Conservation (phyloP, 2,329 filamentous ascomycete genomes). For the Albophoma yamanashiensis region DNA sequence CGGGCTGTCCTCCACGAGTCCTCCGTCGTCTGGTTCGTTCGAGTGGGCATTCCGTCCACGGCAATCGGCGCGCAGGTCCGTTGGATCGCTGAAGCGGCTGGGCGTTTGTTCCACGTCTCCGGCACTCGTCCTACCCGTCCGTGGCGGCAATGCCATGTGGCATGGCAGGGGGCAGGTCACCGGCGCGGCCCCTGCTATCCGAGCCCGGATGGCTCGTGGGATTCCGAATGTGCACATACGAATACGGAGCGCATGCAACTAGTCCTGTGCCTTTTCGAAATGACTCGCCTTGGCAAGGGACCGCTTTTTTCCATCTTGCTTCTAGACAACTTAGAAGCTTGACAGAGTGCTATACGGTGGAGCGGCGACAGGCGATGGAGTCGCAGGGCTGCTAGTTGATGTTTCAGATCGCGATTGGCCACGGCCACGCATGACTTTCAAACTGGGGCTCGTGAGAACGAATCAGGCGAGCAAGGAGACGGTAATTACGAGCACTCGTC, state of each 20-base stretch:
- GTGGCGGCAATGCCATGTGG: constrained; percentile 1
- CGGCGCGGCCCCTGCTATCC: not conserved
- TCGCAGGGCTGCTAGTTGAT: not conserved
- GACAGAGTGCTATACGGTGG: not conserved
- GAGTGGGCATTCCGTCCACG: not conserved
- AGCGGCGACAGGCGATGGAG: not conserved
- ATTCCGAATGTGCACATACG: not conserved
- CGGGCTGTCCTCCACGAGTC: not conserved
- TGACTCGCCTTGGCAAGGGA: not conserved
- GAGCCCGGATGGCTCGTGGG: not conserved
- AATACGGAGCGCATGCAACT: no score
- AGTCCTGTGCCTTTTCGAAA: not conserved
- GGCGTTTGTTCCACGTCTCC: not conserved
- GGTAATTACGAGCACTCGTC: not conserved
- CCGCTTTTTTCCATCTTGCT: not conserved
- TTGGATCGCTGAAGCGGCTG: not conserved
- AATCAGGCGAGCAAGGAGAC: not conserved
- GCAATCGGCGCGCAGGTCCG: no score
- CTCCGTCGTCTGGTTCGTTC: not conserved
- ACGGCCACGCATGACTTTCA: not conserved
- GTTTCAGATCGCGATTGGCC: constrained; percentile 1
- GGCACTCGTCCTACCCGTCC: not conserved
- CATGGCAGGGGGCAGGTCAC: not conserved
- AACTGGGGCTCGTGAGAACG: not conserved
- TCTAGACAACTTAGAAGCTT: not conserved